Base-by-base conservation (phyloP, 257 asterid species). In the Thymus quinquecostatus region DNA sequence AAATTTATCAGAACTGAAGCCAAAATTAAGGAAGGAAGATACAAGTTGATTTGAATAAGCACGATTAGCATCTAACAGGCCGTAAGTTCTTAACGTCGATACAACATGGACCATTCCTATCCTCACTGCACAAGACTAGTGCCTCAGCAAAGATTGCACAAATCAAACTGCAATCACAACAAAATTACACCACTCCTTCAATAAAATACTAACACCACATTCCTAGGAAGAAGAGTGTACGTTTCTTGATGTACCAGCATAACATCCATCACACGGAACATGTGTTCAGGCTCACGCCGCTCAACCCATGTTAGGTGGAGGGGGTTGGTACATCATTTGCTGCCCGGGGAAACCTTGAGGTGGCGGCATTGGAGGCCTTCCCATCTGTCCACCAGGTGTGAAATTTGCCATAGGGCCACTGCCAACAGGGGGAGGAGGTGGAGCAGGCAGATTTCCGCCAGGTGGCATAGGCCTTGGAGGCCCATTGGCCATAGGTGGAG, bases 391-490 rank as follows among this genome's bases (percentile, higher is more conserved):
- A 44, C 97, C 96, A 5, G 96, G 94, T 51, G 95, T 92, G 70
- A 92, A 92, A 76, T 92, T 89, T 13, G 93, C 73, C 96, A 89
- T 91, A 4, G 93, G 75, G 62, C 93, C 95, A 74, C 88, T 58
- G 43, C 95, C 90, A 13, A 78, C 83, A 13, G 92, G 84, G 12
- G 97, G 97, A n/a, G 97, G 99, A 28, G 97, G 98, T 4, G 98
- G 98, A 30, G 97, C 95, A 32, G 98, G 97, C 71, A 91, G 68
- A 68, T 85, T 84, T 40, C 96, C 97, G 61, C 97, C 98, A 0
- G 96, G 97, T n/a, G 96, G 98, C 97, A 91, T 91, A 56, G 98
- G 96, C 84, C 97, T 86, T 1, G 97, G 41, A 36, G 41, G 96
- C 51, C 95, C 98, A 68, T 86, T 91, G 49, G 63, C 82, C 87